Percentiles rank a stretch among this genome's conserved stretches.
Conservation (phyloP, 768 basidiomycete species). For the Heimioporus sp. region DNA sequence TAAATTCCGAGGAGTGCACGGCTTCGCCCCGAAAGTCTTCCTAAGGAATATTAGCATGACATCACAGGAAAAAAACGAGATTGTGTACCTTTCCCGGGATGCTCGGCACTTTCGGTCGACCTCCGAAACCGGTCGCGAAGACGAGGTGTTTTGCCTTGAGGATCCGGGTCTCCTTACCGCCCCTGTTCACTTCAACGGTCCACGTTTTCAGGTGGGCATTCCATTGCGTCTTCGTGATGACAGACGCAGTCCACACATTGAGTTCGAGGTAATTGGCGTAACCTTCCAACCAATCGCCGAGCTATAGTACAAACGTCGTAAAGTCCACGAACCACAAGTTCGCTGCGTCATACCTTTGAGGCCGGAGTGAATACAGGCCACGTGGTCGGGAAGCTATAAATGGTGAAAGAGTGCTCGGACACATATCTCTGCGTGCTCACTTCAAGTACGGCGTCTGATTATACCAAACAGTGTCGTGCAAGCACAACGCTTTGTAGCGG, state of each 20-base stretch:
- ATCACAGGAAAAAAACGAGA: neutral
- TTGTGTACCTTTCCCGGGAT: conserved; percentile 41
- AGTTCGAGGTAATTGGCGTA: conserved; percentile 61
- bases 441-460: conserved; percentile 56
- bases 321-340: too few relatives aligned
- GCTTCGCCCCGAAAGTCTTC: conserved; percentile 52
- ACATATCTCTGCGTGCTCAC: conserved; percentile 27
- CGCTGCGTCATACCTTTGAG: conserved; percentile 36
- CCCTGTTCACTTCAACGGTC: conserved; percentile 41
- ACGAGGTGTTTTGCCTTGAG: conserved; percentile 51
- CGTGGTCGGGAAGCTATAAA: conserved; percentile 49
- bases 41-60: conserved; percentile 18
- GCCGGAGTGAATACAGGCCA: conserved; percentile 56
- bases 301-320: conserved; percentile 28
- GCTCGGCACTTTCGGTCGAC: conserved; percentile 42
- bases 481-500: conserved; percentile 54
- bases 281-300: conserved; percentile 66
- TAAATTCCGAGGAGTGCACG: conserved; percentile 53
- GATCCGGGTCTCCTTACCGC: conserved; percentile 30
- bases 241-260: conserved; percentile 59
- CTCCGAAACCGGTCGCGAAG: conserved; percentile 54
- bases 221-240: conserved; percentile 38
- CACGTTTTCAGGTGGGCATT: conserved; percentile 40
- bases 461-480: conserved; percentile 55
- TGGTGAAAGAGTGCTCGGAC: neutral